These are phyloP conservation scores for Phytophthora quininea DNA, from an alignment of 352 stramenopile genomes.

Conservation along the genomic window DNA sequence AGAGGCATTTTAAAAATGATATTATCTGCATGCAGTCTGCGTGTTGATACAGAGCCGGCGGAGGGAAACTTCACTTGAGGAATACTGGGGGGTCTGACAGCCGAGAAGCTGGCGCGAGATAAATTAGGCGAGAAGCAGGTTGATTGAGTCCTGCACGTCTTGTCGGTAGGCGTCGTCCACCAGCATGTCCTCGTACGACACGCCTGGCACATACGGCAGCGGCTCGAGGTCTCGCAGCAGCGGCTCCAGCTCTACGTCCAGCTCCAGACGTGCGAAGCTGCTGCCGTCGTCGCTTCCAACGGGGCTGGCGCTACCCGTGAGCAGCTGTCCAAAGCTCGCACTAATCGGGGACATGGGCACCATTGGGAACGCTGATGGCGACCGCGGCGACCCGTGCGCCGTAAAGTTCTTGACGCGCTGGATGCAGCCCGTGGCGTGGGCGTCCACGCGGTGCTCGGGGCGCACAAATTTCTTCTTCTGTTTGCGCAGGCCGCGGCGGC, in stretches of 20 bases:
- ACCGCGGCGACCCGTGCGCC: slow-evolving; percentile 49
- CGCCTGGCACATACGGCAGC: slow-evolving; percentile 52
- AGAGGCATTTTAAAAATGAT: slow-evolving; percentile 32
- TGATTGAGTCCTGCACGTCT: slow-evolving; percentile 60
- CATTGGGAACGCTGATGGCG: slow-evolving; percentile 36
- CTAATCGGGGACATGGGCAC: slow-evolving; percentile 31
- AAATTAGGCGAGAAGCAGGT: slow-evolving; percentile 61
- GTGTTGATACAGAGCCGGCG: slow-evolving; percentile 4
- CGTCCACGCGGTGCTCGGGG: slow-evolving; percentile 76
- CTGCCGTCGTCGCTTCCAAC: slow-evolving; percentile 36
- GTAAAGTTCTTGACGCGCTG: slow-evolving; percentile 56
- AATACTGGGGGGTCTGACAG: slow-evolving; percentile 28
- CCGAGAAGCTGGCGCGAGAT: slow-evolving; percentile 23
- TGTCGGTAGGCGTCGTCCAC: slow-evolving; percentile 54
- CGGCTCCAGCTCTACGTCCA: slow-evolving; percentile 37
- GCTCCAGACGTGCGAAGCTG: slow-evolving; percentile 16
- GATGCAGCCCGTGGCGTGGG: slow-evolving; percentile 68
- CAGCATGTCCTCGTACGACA: slow-evolving; percentile 48
- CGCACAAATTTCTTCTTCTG: slow-evolving; percentile 85
- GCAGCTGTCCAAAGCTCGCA: slow-evolving; percentile 31
- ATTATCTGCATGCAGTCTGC: slow-evolving; percentile 34
- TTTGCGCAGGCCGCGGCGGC: slow-evolving; percentile 80
- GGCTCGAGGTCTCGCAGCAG: slow-evolving; percentile 44
- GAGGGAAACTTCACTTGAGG: slow-evolving; percentile 21
- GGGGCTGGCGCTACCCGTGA: slow-evolving; percentile 32